A percentile compares a stretch with the other conserved stretches of the same genome.
Conservation (phyloP, 495 filamentous ascomycete genomes). For the Cenococcum geophilum region DNA sequence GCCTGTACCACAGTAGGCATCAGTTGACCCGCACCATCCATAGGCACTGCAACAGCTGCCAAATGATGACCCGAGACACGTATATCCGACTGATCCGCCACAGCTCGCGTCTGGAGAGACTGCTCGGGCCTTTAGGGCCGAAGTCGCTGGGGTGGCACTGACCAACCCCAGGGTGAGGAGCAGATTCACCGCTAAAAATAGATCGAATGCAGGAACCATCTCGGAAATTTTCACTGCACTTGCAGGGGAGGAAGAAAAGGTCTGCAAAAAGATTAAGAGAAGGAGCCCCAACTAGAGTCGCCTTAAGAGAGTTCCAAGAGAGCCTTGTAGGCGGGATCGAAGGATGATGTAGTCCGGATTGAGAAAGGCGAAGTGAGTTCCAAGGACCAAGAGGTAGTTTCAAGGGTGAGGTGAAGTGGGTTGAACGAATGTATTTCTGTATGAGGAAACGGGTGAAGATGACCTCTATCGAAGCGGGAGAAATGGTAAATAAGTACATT, state of each 20-base stretch:
- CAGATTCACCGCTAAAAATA: background rate
- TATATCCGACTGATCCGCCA: conserved; percentile 2
- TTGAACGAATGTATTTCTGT: background rate
- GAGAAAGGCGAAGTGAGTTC: no score
- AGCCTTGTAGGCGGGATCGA: no score
- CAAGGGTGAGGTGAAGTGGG: no score
- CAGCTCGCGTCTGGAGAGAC: conserved; percentile 9
- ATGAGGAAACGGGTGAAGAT: background rate
- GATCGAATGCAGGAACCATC: background rate
- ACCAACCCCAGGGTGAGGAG: background rate
- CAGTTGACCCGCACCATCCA: conserved; percentile 17
- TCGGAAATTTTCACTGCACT: background rate
- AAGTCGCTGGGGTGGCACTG: background rate
- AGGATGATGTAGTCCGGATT: no score
- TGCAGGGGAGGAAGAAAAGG: background rate
- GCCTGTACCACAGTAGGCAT: conserved; percentile 9
- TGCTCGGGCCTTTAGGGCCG: background rate
- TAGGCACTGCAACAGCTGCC: conserved; percentile 16
- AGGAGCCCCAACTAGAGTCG: no score
- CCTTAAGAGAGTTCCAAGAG: no score
- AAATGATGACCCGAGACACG: conserved; percentile 8
- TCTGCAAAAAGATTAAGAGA: background rate
- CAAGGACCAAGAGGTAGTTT: no score
- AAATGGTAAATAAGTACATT: background rate
- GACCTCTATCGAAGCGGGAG: background rate